phyloP scores from a whole-genome alignment of 139 green algal genomes.

The Zygnema circumcarinatum region DNA sequence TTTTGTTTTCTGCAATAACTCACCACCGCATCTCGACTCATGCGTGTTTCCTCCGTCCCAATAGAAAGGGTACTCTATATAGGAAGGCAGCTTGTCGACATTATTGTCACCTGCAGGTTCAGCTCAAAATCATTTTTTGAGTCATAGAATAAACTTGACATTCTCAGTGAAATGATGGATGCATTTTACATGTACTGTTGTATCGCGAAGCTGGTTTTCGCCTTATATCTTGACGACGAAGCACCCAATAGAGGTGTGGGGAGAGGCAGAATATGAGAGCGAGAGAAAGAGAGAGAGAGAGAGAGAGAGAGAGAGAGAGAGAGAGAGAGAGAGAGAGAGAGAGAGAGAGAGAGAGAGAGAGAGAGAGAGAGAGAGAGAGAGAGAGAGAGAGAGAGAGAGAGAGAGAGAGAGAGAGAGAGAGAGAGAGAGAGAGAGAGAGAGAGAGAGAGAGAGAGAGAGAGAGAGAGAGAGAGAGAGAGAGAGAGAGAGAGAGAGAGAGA shows the following conservation, averaged over 20 bases:
- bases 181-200: too few species aligned
- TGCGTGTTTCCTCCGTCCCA: constrained; percentile 49
- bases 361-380: neutral
- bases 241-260: too few species aligned
- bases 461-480: neutral
- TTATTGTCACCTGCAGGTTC: too few species aligned
- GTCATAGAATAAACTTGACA: too few species aligned
- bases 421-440: neutral
- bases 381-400: neutral
- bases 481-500: neutral
- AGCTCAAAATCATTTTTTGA: too few species aligned
- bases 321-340: neutral
- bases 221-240: too few species aligned
- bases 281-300: neutral
- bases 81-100: constrained; percentile 6
- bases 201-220: too few species aligned
- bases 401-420: neutral
- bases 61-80: constrained; percentile 39
- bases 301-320: neutral
- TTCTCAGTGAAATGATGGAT: too few species aligned
- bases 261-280: neutral
- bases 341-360: neutral
- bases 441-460: neutral
- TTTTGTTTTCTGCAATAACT: neutral
- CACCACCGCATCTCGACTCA: neutral